These are phyloP conservation scores for Sclerotinia minor DNA, from an alignment of 2,329 filamentous ascomycete genomes.

Conservation along the genomic window DNA sequence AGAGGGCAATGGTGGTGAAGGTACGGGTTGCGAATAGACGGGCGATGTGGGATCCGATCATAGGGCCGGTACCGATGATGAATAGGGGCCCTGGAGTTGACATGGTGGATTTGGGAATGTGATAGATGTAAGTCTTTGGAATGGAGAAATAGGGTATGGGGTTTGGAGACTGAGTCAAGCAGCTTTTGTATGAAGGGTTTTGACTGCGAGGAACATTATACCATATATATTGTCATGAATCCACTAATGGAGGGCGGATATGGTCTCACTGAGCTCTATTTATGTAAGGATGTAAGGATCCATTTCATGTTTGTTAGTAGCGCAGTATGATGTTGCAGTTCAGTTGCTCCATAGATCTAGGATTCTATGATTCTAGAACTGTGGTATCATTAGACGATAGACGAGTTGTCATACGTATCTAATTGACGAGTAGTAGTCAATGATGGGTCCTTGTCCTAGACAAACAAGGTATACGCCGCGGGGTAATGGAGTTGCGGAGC, in stretches of 20 bases:
- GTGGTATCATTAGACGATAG: not conserved
- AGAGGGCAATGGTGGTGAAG: constrained; percentile 19
- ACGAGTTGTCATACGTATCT: not conserved
- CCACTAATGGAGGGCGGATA: not conserved
- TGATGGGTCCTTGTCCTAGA: constrained; percentile 3
- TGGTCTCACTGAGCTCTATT: not conserved
- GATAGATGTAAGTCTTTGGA: not conserved
- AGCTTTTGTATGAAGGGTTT: no score
- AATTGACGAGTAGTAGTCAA: not conserved
- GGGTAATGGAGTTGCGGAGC: no score
- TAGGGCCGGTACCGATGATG: constrained; percentile 20
- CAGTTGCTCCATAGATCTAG: not conserved
- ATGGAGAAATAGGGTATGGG: not conserved
- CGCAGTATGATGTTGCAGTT: not conserved
- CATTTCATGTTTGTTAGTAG: not conserved
- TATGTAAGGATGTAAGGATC: not conserved
- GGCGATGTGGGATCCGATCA: constrained; percentile 23
- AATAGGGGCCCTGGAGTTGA: constrained; percentile 22
- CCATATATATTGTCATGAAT: not conserved
- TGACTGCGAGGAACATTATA: not conserved
- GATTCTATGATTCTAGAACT: not conserved
- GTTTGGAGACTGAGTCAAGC: no score
- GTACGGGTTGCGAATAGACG: constrained; percentile 13
- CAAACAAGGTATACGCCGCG: not conserved
- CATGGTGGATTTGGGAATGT: constrained; percentile 6